A percentile compares a stretch with the other conserved stretches of the same genome.
Evolutionary conservation across 2,329 filamentous ascomycete genomes (phyloP).

Genomic region (Verticillium albo-atrum): DNA sequence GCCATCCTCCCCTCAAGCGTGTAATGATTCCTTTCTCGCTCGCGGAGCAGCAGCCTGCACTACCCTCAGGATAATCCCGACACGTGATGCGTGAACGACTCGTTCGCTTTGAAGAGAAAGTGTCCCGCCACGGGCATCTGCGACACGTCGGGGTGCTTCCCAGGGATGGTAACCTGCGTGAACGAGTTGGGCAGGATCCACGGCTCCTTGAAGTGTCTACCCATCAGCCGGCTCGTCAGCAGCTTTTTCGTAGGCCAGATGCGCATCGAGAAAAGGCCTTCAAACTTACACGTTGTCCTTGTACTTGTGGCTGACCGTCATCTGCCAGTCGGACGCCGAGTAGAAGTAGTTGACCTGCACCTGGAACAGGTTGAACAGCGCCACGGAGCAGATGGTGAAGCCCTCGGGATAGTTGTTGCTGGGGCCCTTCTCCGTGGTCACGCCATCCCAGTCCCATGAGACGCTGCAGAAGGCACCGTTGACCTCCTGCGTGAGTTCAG

Average conservation of each 20-base stretch:
- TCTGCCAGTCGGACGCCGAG: conserved; percentile 10
- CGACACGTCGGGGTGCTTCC: not conserved
- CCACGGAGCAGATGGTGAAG: conserved; percentile 9
- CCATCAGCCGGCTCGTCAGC: not conserved
- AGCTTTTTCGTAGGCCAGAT: not conserved
- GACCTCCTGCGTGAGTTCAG: conserved; percentile 9
- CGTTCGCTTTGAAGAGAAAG: not conserved
- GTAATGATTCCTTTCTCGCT: too few species aligned
- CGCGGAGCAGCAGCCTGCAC: too few species aligned
- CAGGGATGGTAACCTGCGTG: not conserved
- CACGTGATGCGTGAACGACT: not conserved
- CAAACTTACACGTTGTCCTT: conserved; percentile 8
- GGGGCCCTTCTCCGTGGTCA: conserved; percentile 19
- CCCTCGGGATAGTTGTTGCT: conserved; percentile 11
- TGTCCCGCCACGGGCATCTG: not conserved
- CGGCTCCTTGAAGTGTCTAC: conserved; percentile 1
- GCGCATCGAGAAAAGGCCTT: not conserved
- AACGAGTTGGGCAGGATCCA: conserved; percentile 1
- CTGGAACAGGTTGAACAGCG: conserved; percentile 6
- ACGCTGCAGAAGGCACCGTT: conserved; percentile 14
- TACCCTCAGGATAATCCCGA: not conserved
- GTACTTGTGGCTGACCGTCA: conserved; percentile 9
- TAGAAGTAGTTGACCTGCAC: conserved; percentile 8
- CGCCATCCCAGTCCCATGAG: conserved; percentile 19
- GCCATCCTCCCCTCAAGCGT: not conserved